A percentile compares a stretch with the other conserved stretches of the same genome.
Evolutionary conservation across 148 eudicot species (phyloP).

Genomic region (Heliamphora exappendiculata): DNA sequence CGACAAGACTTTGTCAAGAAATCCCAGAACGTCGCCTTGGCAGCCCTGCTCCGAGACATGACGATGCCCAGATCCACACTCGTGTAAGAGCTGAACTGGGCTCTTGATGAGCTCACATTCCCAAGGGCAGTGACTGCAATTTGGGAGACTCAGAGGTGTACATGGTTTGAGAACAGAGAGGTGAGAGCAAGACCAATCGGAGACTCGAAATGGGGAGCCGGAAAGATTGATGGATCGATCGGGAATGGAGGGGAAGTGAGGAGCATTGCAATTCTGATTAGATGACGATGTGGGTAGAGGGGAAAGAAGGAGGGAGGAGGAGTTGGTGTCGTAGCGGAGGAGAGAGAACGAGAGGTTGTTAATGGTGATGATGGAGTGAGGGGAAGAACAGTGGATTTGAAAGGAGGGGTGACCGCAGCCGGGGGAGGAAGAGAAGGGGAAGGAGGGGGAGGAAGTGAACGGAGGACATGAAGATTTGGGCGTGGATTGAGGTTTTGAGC

Average conservation of each 20-base stretch:
- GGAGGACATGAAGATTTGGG: slow-evolving; percentile 41
- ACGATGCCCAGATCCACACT: slow-evolving; percentile 26
- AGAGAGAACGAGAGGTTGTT: slow-evolving; percentile 50
- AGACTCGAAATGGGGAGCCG: slow-evolving; percentile 41
- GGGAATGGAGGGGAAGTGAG: slow-evolving; percentile 26
- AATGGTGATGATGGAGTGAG: slow-evolving; percentile 32
- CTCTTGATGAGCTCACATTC: slow-evolving; percentile 44
- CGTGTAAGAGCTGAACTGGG: slow-evolving; percentile 38
- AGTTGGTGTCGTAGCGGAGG: slow-evolving; percentile 28
- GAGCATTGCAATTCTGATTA: slow-evolving; percentile 15
- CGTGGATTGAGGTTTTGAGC: slow-evolving; percentile 13
- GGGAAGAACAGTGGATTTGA: slow-evolving; percentile 32
- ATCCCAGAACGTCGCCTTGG: slow-evolving; percentile 45
- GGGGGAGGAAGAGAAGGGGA: slow-evolving; percentile 45
- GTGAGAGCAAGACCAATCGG: slow-evolving; percentile 52
- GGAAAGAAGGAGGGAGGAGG: slow-evolving; percentile 36
- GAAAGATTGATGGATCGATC: slow-evolving; percentile 36
- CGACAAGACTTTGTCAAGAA: slow-evolving; percentile 29
- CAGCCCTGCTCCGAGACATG: slow-evolving; percentile 36
- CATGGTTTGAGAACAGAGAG: slow-evolving; percentile 54
- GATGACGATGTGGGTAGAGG: slow-evolving; percentile 19
- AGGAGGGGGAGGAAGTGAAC: slow-evolving; percentile 40
- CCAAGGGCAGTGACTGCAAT: slow-evolving; percentile 50
- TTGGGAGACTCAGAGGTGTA: slow-evolving; percentile 30
- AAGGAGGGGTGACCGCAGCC: slow-evolving; percentile 69